Base-by-base conservation (phyloP, 225 moss, liverwort and hornwort species). In the Physcomitrium patens region DNA sequence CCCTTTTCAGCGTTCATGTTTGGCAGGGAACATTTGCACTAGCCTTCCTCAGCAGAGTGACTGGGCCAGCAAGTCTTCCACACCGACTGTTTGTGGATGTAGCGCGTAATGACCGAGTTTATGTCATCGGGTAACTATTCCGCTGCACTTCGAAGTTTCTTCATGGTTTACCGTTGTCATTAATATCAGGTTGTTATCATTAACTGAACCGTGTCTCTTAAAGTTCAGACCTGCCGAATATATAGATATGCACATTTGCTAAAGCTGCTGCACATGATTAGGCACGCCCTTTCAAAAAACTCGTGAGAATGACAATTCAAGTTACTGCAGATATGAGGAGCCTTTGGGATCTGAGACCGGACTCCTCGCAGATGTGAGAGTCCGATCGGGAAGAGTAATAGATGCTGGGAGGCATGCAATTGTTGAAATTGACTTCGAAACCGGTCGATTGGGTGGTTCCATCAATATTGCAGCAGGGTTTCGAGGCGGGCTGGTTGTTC, bases 11-110 rank as follows among this genome's bases (percentile, higher is more conserved):
- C 49, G 68, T 82, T 15, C 74, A 80, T 18, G 19, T 77, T 3
- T 74, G 77, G 69, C 84, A 79, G 45, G 79, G 79, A 10, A 87
- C 87, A 9, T 87, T 87, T 15, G 87, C 84, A 72, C 75, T 87
- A 62, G 84, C 75, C 77, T 87, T 87, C 80, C 84, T 87, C 77
- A 84, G 82, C 71, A 77, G 82, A 79, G 75, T 87, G 16, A 74
- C 77, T 77, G 84, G 79, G 12, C 84, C 87, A 16, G 67, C 74
- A 12, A 71, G 71, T 18, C 77, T 82, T 18, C 84, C 84, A 44
- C 79, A 87, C 75, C 79, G 84, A 7, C 59, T 47, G 43, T 80
- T 75, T 51, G 80, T 82, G 49, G 87, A 85, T 56, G 79, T 77
- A 53, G 31, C 67, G 43, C 77, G 69, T 11, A 67, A 61, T 50